Evolutionary conservation across 2,329 filamentous ascomycete genomes (phyloP), one percentile per base, ranked within the genome.

Genomic region (Aspergillus awamori): DNA sequence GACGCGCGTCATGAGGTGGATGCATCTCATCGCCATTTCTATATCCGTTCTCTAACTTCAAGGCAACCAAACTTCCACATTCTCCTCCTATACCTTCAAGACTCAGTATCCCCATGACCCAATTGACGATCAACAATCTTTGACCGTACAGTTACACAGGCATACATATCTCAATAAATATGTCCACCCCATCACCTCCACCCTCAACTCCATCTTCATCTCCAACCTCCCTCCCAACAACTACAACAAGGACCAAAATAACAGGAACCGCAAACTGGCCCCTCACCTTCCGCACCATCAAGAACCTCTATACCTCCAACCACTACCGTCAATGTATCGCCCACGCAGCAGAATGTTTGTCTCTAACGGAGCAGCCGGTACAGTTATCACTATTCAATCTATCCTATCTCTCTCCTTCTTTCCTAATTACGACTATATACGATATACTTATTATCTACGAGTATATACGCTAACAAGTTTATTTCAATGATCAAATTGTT

Each of bases 301-400:
- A 79, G 56, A 48, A 69, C 24, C 65, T 79, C 13, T 78, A 76
- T 60, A 39, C 74, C 13, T 69, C 72, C 41, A 70, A 71, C 6
- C 74, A 77, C 61, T 79, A 79, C 67, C 79, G 78, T 43, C 74
- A 78, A 67, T 81, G 79, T 64, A 69, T 72, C 26, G 63, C 70
- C 13, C 70, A 68, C 38, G 73, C 74, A 22, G 62, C 63, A 5
- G 70, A 75, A 8, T 62, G 79, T 8, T 65, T 79, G 4, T 60
- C 63, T 2, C 64, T 65, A 13, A 62, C 68, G 10, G 68, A 63
- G 22, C 60, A 60, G 36, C 69, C 71, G 43, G 76, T 77, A 63
- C 33, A 36, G 33, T 36, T 10, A 36, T 13, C 4, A 36, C 10
- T 30, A 30, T 30, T 30, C n/a, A n/a, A n/a, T n/a, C 8, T 15